A percentile compares a stretch with the other conserved stretches of the same genome.
phyloP scores from a whole-genome alignment of 495 filamentous ascomycete species.

The Annulohypoxylon bovei region DNA sequence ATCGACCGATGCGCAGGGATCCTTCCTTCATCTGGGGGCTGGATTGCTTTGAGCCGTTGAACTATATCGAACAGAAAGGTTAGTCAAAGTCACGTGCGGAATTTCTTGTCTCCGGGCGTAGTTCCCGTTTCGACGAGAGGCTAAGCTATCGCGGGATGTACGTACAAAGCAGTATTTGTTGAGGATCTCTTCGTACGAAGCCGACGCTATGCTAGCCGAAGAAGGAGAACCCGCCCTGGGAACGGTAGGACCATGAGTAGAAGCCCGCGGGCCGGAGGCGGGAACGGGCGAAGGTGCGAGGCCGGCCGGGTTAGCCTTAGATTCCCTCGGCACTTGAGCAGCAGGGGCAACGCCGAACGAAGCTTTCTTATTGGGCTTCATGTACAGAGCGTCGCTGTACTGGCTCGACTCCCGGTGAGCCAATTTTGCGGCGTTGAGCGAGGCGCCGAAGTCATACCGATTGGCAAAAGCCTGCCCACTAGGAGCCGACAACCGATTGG shows the following conservation, averaged over 20 bases:
- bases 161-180: slow-evolving; percentile 99
- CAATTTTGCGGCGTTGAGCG: slow-evolving; percentile 83
- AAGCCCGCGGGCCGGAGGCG: slow-evolving; percentile 18
- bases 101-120: slow-evolving; percentile 16
- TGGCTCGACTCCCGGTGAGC: slow-evolving; percentile 65
- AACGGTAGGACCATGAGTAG: slow-evolving; percentile 25
- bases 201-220: slow-evolving; percentile 70
- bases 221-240: slow-evolving; percentile 37
- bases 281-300: slow-evolving; percentile 13
- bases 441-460: slow-evolving; percentile 93
- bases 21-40: slow-evolving; percentile 51
- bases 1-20: slow-evolving; percentile 41
- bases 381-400: slow-evolving; percentile 61
- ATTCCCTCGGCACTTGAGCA: slow-evolving; percentile 35
- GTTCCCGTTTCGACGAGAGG: slow-evolving; percentile 44
- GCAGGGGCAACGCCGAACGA: slow-evolving; percentile 42
- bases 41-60: slow-evolving; percentile 56
- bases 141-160: slow-evolving; percentile 53
- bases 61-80: slow-evolving; percentile 47
- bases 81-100: slow-evolving; percentile 27
- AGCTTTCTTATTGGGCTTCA: slow-evolving; percentile 57
- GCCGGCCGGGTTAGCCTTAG: slow-evolving; percentile 27
- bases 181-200: slow-evolving; percentile 91
- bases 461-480: slow-evolving; percentile 83
- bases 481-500: slow-evolving; percentile 61